Evolutionary conservation across 305 asterid genomes (phyloP).

Genomic region (Plantago coronopus): DNA sequence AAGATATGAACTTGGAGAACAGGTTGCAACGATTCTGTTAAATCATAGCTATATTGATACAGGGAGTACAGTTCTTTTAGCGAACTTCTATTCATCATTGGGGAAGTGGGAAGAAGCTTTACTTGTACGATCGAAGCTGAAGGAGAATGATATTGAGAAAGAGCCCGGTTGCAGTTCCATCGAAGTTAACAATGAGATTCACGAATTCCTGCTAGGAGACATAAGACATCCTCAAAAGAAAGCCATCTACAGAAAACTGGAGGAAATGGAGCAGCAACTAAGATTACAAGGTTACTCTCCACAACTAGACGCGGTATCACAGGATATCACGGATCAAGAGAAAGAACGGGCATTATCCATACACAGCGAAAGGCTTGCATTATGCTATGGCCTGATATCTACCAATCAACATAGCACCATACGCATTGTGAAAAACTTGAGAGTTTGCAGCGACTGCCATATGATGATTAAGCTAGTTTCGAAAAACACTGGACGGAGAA

Average conservation of each 20-base stretch:
- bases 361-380: constrained; percentile 60
- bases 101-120: constrained; percentile 46
- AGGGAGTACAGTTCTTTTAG: constrained; percentile 34
- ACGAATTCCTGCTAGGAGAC: constrained; percentile 53
- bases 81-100: constrained; percentile 39
- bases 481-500: constrained; percentile 27
- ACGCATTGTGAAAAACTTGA: constrained; percentile 43
- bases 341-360: constrained; percentile 39
- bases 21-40: constrained; percentile 28
- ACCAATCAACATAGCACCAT: constrained; percentile 26
- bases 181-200: constrained; percentile 40
- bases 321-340: constrained; percentile 37
- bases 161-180: constrained; percentile 57
- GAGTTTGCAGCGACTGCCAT: constrained; percentile 58
- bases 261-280: constrained; percentile 32
- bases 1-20: constrained; percentile 37
- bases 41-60: constrained; percentile 30
- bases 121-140: constrained; percentile 35
- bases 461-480: constrained; percentile 42
- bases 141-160: constrained; percentile 34
- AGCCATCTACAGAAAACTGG: constrained; percentile 39
- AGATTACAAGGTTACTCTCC: constrained; percentile 41
- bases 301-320: constrained; percentile 32
- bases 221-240: constrained; percentile 41
- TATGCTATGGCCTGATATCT: constrained; percentile 48